phyloP scores from a whole-genome alignment of 2,329 filamentous ascomycete species.

The Dothistroma septosporum region DNA sequence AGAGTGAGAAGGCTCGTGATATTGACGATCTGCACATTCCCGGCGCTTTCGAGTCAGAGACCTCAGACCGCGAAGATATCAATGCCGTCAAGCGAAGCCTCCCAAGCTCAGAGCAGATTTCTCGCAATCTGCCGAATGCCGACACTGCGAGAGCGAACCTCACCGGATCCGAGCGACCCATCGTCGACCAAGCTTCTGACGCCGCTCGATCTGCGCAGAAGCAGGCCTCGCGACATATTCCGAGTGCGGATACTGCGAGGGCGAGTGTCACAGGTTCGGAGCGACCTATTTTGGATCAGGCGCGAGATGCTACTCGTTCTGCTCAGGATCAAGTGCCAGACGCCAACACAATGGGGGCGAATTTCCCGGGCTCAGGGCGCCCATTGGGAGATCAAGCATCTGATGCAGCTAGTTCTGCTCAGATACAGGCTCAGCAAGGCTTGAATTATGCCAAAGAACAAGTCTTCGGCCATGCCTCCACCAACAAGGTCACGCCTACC shows the following conservation, averaged over 20 bases:
- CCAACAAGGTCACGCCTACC: not conserved
- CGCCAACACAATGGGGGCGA: not conserved
- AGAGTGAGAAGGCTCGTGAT: constrained; percentile 10
- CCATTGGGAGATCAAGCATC: not conserved
- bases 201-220: not conserved
- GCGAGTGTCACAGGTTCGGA: not conserved
- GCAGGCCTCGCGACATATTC: not conserved
- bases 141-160: not conserved
- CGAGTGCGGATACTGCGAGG: not conserved
- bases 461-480: not conserved
- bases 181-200: not conserved
- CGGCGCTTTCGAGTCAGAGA: constrained; percentile 9
- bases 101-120: not conserved
- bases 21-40: constrained; percentile 12
- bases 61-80: not conserved
- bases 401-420: not conserved
- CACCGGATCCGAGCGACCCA: not conserved
- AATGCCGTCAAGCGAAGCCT: not conserved
- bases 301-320: not conserved
- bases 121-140: not conserved
- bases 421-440: not conserved
- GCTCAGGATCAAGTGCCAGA: not conserved
- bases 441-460: not conserved
- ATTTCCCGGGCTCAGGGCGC: not conserved
- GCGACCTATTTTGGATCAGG: not conserved